Conservation (phyloP, 108 stramenopile genomes). For the Epipyxis sp. region DNA sequence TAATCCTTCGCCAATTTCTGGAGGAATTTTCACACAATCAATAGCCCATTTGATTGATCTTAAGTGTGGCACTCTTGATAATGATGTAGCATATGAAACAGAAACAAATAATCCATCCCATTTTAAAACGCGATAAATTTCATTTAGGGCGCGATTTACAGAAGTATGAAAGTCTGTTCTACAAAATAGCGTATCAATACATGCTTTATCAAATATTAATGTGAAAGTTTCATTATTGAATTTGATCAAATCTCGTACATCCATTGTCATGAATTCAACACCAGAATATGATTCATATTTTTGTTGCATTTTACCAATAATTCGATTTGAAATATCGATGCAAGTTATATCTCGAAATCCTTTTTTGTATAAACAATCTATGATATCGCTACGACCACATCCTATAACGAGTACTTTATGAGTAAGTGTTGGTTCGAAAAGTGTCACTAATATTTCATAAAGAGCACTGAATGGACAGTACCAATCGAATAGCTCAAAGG, state of each 20-base stretch:
- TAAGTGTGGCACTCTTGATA: neutral
- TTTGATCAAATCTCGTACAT: neutral
- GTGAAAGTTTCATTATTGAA: slow-evolving; percentile 9
- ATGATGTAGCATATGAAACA: neutral
- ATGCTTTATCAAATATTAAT: slow-evolving; percentile 4
- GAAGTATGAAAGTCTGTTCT: neutral
- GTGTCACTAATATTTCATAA: neutral
- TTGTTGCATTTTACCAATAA: neutral
- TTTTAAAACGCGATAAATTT: neutral
- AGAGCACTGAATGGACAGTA: neutral
- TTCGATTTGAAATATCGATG: neutral
- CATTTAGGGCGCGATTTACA: neutral
- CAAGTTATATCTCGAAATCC: slow-evolving; percentile 10
- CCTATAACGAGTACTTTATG: slow-evolving; percentile 9
- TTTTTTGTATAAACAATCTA: neutral
- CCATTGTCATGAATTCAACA: slow-evolving; percentile 10
- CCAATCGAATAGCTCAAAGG: slow-evolving; percentile 12
- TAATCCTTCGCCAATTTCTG: neutral
- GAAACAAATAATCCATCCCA: neutral
- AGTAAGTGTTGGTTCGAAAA: neutral
- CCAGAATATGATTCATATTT: neutral
- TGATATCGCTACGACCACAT: slow-evolving; percentile 3
- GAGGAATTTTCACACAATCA: neutral
- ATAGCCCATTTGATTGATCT: neutral
- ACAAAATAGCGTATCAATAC: slow-evolving; percentile 18